Conservation (phyloP, 2,329 filamentous ascomycete species). For the Magnaporthiopsis rhizophila region DNA sequence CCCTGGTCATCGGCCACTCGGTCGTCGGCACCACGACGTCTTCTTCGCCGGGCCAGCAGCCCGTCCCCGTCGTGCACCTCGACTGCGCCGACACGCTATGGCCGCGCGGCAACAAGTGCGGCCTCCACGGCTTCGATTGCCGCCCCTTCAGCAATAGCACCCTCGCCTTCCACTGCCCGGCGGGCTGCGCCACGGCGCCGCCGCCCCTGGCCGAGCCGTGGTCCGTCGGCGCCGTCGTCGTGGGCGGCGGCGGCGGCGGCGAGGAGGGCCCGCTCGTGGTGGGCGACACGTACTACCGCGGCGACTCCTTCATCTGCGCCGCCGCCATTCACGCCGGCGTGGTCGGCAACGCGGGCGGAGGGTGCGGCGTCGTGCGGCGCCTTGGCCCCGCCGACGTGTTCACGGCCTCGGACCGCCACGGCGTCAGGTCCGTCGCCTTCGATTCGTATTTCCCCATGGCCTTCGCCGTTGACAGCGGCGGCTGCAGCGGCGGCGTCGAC, state of each 20-base stretch:
- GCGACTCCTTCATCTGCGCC: conserved; percentile 66
- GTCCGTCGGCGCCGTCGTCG: conserved; percentile 43
- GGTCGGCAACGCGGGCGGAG: conserved; percentile 48
- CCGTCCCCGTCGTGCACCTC: conserved; percentile 25
- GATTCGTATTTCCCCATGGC: conserved; percentile 64
- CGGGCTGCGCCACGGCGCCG: conserved; percentile 40
- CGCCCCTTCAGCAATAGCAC: conserved; percentile 49
- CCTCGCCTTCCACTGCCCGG: conserved; percentile 52
- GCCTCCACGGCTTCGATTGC: conserved; percentile 49
- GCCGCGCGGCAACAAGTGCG: conserved; percentile 47
- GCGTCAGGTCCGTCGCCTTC: conserved; percentile 56
- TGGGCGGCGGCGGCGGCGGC: no score
- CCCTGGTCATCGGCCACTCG: conserved; percentile 6
- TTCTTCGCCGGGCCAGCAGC: no score
- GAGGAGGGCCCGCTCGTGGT: conserved; percentile 34
- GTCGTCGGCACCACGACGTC: not conserved
- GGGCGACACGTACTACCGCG: conserved; percentile 47
- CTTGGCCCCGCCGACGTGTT: conserved; percentile 53
- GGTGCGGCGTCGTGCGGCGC: conserved; percentile 60
- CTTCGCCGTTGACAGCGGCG: conserved; percentile 47
- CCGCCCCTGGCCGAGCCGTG: conserved; percentile 41
- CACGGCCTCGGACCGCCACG: conserved; percentile 32
- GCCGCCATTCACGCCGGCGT: conserved; percentile 65
- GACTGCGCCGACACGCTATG: conserved; percentile 48
- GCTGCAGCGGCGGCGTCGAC: not conserved